Evolutionary conservation across 352 stramenopile species (phyloP), one percentile per base, ranked within the genome.

Genomic region (Globisporangium camurandrum): DNA sequence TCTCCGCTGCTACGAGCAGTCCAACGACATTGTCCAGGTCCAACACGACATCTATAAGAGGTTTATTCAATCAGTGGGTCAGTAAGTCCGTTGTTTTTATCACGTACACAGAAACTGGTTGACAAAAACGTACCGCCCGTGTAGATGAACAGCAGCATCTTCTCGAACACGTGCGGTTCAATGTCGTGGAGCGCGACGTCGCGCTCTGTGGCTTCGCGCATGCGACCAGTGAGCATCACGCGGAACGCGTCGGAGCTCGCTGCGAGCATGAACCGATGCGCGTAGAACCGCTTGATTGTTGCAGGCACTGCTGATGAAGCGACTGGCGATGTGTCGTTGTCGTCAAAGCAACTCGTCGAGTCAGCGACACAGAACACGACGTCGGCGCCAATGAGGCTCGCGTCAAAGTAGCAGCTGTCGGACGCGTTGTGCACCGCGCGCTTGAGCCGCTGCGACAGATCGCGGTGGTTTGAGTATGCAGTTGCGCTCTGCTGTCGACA

Each of bases 61-160:
- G 14, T 17, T 37, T 14, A 27, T 16, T 38, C 3, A 5, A n/a
- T n/a, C 19, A 33, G n/a, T 20, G 28, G 17, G 12, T 14, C 20
- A 19, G 24, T 44, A 10, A 44, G 38, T 27, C 19, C 7, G 19
- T 16, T 46, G 14, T 45, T 23, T 30, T 19, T 9, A n/a, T 45
- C 16, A 8, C 44, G 36, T 24, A 4, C 37, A 46, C 23, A 22
- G 7, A n/a, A 42, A 3, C 1, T 9, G n/a, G 2, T 4, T 23
- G 36, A 11, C 11, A 4, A 19, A 9, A 44, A 52, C 62, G 20
- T 43, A 80, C 71, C 71, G 58, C 80, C 83, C 5, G 83, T 89
- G 59, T 93, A 93, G 52, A 93, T 90, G 51, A 83, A 93, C 24
- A 82, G 48, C 49, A 93, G 61, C 71, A 93, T 86, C 56, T 92